Base-by-base conservation (phyloP, 306 rosid genomes). In the Rosa persica region DNA sequence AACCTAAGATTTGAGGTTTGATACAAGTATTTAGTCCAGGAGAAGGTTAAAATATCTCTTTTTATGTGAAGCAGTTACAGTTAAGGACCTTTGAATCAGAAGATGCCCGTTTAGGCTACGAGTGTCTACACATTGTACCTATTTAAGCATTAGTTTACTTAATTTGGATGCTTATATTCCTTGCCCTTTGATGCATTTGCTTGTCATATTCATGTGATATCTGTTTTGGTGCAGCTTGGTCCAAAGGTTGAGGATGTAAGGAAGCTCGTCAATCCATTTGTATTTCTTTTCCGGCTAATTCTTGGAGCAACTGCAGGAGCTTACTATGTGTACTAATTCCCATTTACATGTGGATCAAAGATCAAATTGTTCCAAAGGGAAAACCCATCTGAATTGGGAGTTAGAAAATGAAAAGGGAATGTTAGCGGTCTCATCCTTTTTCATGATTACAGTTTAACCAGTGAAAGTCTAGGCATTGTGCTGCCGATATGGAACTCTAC, bases 271-370 rank as follows among this genome's bases (percentile, higher is more conserved):
- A 86, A 92, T 22, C 88, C 88, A 10, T 54, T 83, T 0, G 88
- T 83, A 64, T 92, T 92, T 78, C 81, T 88, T 42, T n/a, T 25
- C 70, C 94, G 91, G 74, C 78, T 92, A 57, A 58, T 76, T 83
- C 80, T 90, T 83, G 93, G 97, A 44, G 82, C 86, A 76, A 11
- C 86, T 85, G 97, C 97, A 27, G 93, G 91, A 44, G 78, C 97
- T 78, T 93, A 89, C 91, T 88, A 67, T 55, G 89, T 30, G 34
- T 87, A 47, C 83, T 92, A 80, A 86, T 92, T 76, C 94, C 94
- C 54, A 81, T 92, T 74, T 92, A 90, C 88, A 90, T 92, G 94
- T 90, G 94, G 97, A 82, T 92, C 79, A 92, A 92, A 83, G 91
- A 92, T 84, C 94, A 84, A 77, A 42, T 88, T 70, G 86, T 92